A percentile compares a stretch with the other conserved stretches of the same genome.
Conservation (phyloP, 202 grass and related monocot genomes). For the Brachypodium distachyon region DNA sequence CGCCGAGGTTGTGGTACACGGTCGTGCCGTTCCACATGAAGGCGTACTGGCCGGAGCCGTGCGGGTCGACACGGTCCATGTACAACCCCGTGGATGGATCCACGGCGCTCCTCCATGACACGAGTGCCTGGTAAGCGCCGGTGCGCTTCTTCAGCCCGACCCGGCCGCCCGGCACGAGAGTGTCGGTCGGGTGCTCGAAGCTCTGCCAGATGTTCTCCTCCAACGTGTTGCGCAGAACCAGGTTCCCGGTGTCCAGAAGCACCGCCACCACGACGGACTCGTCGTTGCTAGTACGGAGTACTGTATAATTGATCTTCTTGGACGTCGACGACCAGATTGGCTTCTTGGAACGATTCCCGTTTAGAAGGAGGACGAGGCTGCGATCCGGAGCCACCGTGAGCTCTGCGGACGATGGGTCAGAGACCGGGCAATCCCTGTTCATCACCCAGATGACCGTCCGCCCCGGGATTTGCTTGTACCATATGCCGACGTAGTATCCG, state of each 20-base stretch:
- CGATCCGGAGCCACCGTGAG: conserved; percentile 19
- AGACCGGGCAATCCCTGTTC: conserved; percentile 31
- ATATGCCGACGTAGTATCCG: conserved; percentile 34
- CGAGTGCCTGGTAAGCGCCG: conserved; percentile 16
- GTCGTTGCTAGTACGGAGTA: background rate
- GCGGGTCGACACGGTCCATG: conserved; percentile 4
- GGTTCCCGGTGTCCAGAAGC: conserved; percentile 41
- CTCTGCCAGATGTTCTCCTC: conserved; percentile 32
- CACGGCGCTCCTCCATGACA: conserved; percentile 26
- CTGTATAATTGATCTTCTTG: background rate
- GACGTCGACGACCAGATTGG: conserved; percentile 38
- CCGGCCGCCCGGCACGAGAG: conserved; percentile 15
- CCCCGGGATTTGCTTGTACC: conserved; percentile 31
- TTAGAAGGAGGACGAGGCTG: conserved; percentile 7
- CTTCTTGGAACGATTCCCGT: background rate
- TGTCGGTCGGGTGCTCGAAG: conserved; percentile 54
- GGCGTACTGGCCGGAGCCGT: conserved; percentile 4
- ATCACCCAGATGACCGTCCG: conserved; percentile 33
- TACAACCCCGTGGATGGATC: conserved; percentile 31
- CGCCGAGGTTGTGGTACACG: conserved; percentile 2
- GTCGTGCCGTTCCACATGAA: conserved; percentile 27
- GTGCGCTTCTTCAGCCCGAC: conserved; percentile 23
- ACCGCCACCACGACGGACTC: background rate
- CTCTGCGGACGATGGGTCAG: conserved; percentile 12
- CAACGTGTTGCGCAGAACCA: conserved; percentile 8